A percentile compares a stretch with the other conserved stretches of the same genome.
Conservation (phyloP, 2,329 filamentous ascomycete species). For the Ceratocystis variospora region DNA sequence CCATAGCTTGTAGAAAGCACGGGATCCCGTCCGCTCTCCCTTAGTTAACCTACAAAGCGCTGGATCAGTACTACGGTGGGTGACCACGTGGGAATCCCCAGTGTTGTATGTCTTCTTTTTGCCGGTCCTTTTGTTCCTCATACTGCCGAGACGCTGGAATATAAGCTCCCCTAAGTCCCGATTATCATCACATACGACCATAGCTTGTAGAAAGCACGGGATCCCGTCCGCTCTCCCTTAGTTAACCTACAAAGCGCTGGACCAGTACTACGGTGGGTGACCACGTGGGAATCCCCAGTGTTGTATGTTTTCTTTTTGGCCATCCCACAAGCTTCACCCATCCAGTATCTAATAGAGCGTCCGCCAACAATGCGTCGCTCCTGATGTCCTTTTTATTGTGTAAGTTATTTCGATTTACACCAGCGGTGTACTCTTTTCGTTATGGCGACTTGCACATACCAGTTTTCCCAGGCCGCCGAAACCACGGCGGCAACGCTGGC, state of each 20-base stretch:
- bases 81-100: too few species aligned
- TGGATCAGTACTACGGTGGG: too few species aligned
- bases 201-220: too few species aligned
- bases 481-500: background rate
- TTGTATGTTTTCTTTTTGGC: background rate
- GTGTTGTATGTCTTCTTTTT: too few species aligned
- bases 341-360: background rate
- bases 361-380: background rate
- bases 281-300: background rate
- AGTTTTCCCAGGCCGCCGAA: background rate
- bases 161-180: too few species aligned
- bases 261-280: background rate
- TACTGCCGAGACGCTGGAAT: too few species aligned
- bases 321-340: background rate
- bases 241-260: too few species aligned
- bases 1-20: background rate
- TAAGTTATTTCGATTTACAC: too few species aligned
- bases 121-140: too few species aligned
- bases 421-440: background rate
- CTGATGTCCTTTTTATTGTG: too few species aligned
- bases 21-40: background rate
- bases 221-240: too few species aligned
- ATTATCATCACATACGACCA: too few species aligned
- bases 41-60: background rate
- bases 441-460: background rate